phyloP scores from a whole-genome alignment of 176 grass and related monocot species.

The Tillandsia fasciculata region DNA sequence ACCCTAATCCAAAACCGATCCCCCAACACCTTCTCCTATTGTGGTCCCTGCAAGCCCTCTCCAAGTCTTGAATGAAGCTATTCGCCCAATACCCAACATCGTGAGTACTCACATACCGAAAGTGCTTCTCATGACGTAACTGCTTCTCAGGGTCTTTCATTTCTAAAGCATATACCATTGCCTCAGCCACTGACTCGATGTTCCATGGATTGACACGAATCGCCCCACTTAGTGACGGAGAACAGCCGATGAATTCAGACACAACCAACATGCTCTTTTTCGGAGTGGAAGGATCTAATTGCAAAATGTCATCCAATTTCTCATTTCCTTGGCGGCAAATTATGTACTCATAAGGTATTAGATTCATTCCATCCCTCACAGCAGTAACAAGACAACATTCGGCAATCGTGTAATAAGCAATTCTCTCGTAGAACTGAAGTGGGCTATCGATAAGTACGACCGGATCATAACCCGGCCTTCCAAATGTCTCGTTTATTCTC shows the following conservation, averaged over 20 bases:
- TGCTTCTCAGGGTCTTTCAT: conserved; percentile 30
- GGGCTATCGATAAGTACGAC: conserved; percentile 36
- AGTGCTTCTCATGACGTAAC: conserved; percentile 44
- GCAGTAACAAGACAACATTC: conserved; percentile 51
- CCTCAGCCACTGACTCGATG: conserved; percentile 43
- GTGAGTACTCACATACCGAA: conserved; percentile 45
- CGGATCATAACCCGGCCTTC: conserved; percentile 29
- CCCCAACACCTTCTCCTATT: conserved; percentile 33
- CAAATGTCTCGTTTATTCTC: conserved; percentile 38
- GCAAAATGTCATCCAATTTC: conserved; percentile 27
- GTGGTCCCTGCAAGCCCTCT: conserved; percentile 35
- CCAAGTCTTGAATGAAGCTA: conserved; percentile 44
- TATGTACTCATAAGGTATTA: conserved; percentile 52
- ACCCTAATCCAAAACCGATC: conserved; percentile 40
- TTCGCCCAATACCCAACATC: conserved; percentile 45
- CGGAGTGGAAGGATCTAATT: neutral
- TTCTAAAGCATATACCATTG: conserved; percentile 33
- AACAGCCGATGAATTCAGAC: conserved; percentile 51
- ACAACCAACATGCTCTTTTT: conserved; percentile 46
- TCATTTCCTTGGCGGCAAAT: conserved; percentile 37
- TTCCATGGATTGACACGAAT: conserved; percentile 58
- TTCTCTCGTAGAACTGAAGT: conserved; percentile 46
- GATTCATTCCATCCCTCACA: conserved; percentile 55
- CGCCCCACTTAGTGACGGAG: conserved; percentile 49
- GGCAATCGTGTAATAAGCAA: conserved; percentile 44